Base-by-base conservation (phyloP, 1,284 basidiomycete species). In the Boletus semigastroideus region DNA sequence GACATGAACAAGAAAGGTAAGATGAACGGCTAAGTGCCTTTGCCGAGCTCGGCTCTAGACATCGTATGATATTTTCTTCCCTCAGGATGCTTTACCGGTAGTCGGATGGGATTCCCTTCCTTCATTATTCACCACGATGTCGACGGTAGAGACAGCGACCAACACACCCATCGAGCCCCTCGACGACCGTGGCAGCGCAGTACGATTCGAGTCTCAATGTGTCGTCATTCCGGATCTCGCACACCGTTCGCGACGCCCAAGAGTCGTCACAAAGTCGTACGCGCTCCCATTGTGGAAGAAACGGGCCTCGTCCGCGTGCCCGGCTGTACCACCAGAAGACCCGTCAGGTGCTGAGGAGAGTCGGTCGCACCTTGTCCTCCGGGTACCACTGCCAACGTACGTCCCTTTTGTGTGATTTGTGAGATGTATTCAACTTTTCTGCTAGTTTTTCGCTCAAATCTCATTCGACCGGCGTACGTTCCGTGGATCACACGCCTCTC, bases 181-280 rank as follows among this genome's bases (percentile, higher is more conserved):
- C 47, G 60, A 58, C 33, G 67, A 64, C 28, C 56, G 25, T 5
- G 55, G 55, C 2, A 59, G 67, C 47, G 65, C 74, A n/a, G 83
- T 87, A 11, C 77, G 84, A 49, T 87, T 87, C 68, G 79, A 87
- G 71, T 72, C 74, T 46, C 76, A 82, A 58, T 87, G 85, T 55
- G 71, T 85, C 6, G 76, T 88, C 54, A 87, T 88, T 51, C 86
- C 86, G 14, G 79, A 84, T 53, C 64, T 65, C 14, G 59, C 63
- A 5, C 63, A 68, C 10, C 65, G 62, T 52, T 68, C 74, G 6
- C 74, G 76, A 53, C 66, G 75, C 36, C 74, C 79, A 42, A 71
- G 74, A 47, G 71, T 85, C 46, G 65, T 82, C 57, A 80, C 78
- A 20, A 85, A 78, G 58, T 82, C 82, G 3, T 84, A 83, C 55